Evolutionary conservation across 1,284 basidiomycete genomes (phyloP), one percentile per base, ranked within the genome.

Genomic region (Takashimella tepidaria): DNA sequence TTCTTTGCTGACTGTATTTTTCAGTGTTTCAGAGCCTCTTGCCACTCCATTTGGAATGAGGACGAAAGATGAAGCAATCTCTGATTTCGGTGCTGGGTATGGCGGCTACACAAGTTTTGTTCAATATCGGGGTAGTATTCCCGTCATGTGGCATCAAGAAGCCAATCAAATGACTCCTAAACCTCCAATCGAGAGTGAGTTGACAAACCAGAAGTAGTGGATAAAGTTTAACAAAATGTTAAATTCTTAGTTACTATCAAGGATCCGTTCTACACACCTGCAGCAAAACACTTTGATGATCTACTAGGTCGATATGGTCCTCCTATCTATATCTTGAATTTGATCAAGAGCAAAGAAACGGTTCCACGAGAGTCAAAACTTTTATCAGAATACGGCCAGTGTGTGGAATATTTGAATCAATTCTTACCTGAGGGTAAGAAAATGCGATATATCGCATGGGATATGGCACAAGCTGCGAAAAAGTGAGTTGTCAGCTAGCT

Each of bases 131-230:
- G 93, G 95, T 5, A 95, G 91, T 65, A 97, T 98, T 47, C 93
- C 93, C 0, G 82, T 98, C 6, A 95, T 88, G 73, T 98, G 93
- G 93, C 90, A 89, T 6, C 95, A 98, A 73, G 92, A 97, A 58
- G 85, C 85, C 1, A 92, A 84, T 47, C 87, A 86, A 54, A 92
- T 96, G 84, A 88, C 81, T 12, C 89, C 92, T 0, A 86, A 88
- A 60, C 95, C 95, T 4, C 95, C 93, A 0, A 97, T 98, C 49
- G 92, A 97, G 76, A 90, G 91, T 92, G 56, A 62, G 87, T 78
- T 1, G 19, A 21, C 20, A n/a, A n/a, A n/a, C n/a, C n/a, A n/a
- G n/a, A n/a, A n/a, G n/a, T n/a, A n/a, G n/a, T n/a, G n/a, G 6
- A 25, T 21, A 22, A 25, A 10, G 16, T 16, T 6, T 20, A 13